These are phyloP conservation scores for Fraxinus sp. DNA, from an alignment of 305 asterid genomes.

Conservation along the genomic window DNA sequence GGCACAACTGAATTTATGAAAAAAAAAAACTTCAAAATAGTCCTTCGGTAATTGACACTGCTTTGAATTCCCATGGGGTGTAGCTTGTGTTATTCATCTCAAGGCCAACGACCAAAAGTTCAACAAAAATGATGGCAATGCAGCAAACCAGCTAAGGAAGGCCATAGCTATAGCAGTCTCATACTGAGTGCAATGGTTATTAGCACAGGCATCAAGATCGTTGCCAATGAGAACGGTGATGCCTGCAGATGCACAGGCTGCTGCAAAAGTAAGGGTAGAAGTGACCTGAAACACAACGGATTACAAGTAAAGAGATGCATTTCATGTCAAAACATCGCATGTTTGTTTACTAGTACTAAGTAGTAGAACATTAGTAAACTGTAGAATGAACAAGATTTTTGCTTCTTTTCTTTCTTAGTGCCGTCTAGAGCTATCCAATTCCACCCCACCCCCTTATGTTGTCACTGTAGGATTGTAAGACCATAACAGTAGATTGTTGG, in stretches of 20 bases:
- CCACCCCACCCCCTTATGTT: background rate
- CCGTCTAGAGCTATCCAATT: background rate
- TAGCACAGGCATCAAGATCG: slow-evolving; percentile 43
- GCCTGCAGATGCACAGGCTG: slow-evolving; percentile 33
- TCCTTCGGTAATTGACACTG: background rate
- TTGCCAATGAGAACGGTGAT: slow-evolving; percentile 53
- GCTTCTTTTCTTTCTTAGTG: background rate
- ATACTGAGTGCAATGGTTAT: slow-evolving; percentile 50
- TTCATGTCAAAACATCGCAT: background rate
- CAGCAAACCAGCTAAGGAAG: slow-evolving; percentile 54
- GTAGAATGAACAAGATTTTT: background rate
- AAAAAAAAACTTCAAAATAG: background rate
- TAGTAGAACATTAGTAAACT: background rate
- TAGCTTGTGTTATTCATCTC: slow-evolving; percentile 18
- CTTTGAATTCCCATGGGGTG: background rate
- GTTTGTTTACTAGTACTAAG: background rate
- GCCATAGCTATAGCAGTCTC: slow-evolving; percentile 56
- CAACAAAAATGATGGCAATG: slow-evolving; percentile 46
- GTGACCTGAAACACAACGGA: slow-evolving; percentile 35
- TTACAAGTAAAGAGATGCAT: background rate
- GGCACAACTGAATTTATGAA: background rate
- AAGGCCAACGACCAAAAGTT: slow-evolving; percentile 54
- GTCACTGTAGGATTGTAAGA: background rate
- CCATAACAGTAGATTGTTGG: background rate
- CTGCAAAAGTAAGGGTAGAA: slow-evolving; percentile 46